phyloP scores from a whole-genome alignment of 2,329 filamentous ascomycete species.

The Aspergillus fischeri region DNA sequence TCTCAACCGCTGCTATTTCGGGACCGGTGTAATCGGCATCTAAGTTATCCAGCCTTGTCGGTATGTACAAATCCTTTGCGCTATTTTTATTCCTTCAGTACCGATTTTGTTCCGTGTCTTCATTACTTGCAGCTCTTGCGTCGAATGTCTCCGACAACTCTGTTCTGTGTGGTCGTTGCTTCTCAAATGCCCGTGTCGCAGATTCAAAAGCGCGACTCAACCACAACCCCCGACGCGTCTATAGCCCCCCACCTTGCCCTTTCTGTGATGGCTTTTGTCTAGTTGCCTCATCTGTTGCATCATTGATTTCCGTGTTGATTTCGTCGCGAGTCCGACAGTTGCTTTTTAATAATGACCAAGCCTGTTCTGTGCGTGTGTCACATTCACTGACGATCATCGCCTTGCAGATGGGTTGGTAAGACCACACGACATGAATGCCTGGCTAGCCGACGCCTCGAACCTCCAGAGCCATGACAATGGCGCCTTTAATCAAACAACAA shows the following conservation, averaged over 20 bases:
- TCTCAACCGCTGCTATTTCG: slow-evolving; percentile 35
- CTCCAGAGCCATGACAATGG: slow-evolving; percentile 48
- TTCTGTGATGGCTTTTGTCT: neutral
- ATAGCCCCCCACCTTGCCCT: slow-evolving; percentile 6
- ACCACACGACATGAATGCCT: slow-evolving; percentile 49
- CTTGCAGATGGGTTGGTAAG: slow-evolving; percentile 45
- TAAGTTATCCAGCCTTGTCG: slow-evolving; percentile 40
- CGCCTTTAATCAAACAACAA: slow-evolving; percentile 43
- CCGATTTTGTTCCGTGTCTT: neutral
- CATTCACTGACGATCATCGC: slow-evolving; percentile 21
- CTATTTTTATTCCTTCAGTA: slow-evolving; percentile 3
- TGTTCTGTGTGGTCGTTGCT: slow-evolving; percentile 15
- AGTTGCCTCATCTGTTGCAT: neutral
- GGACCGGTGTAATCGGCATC: slow-evolving; percentile 36
- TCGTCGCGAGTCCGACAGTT: neutral
- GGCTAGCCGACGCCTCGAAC: slow-evolving; percentile 46
- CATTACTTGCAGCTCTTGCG: slow-evolving; percentile 6
- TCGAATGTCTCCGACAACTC: slow-evolving; percentile 16
- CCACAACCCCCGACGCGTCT: slow-evolving; percentile 23
- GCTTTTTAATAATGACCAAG: slow-evolving; percentile 16
- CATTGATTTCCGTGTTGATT: slow-evolving; percentile 20
- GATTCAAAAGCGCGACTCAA: slow-evolving; percentile 19
- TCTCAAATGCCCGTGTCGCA: slow-evolving; percentile 20
- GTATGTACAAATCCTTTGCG: slow-evolving; percentile 28
- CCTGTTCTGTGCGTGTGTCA: slow-evolving; percentile 10